Conservation (phyloP, 2,329 filamentous ascomycete genomes). For the Nigrospora sphaerica region DNA sequence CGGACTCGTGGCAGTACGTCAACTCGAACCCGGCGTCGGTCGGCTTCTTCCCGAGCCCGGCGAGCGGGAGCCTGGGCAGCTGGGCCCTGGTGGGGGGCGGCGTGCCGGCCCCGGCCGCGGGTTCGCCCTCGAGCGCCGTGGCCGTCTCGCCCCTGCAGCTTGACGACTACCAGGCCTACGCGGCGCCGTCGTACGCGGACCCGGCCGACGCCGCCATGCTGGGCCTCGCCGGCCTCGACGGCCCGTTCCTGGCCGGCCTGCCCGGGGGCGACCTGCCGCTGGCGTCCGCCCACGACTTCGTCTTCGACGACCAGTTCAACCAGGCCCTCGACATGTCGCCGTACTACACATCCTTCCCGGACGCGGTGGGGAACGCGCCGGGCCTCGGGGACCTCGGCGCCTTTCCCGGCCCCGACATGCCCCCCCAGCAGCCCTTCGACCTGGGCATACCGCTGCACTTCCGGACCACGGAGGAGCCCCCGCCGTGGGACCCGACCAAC, state of each 20-base stretch:
- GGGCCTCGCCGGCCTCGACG: conserved; percentile 16
- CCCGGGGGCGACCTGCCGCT: conserved; percentile 22
- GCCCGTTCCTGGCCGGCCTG: conserved; percentile 20
- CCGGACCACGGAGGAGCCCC: conserved; percentile 26
- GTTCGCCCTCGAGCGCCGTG: conserved; percentile 16
- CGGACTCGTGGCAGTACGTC: conserved; percentile 24
- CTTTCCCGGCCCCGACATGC: conserved; percentile 19
- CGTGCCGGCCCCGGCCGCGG: conserved; percentile 22
- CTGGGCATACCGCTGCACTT: conserved; percentile 30
- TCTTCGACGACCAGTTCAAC: conserved; percentile 26
- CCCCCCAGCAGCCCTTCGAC: conserved; percentile 22
- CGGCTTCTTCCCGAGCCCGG: conserved; percentile 42
- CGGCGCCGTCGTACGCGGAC: conserved; percentile 23
- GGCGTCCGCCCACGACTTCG: conserved; percentile 29
- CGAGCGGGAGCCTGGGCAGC: conserved; percentile 38
- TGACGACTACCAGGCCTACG: conserved; percentile 26
- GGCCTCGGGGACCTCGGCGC: conserved; percentile 19
- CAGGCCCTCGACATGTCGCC: conserved; percentile 10
- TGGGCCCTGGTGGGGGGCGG: conserved; percentile 35
- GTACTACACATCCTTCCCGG: conserved; percentile 22
- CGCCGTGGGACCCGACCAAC: conserved; percentile 35
- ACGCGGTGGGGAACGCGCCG: conserved; percentile 12
- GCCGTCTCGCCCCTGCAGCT: conserved; percentile 35
- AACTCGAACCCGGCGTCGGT: conserved; percentile 21
- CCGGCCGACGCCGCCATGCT: conserved; percentile 22